Evolutionary conservation across 169 alveolate genomes (phyloP).

Genomic region (Eimeria praecox): DNA sequence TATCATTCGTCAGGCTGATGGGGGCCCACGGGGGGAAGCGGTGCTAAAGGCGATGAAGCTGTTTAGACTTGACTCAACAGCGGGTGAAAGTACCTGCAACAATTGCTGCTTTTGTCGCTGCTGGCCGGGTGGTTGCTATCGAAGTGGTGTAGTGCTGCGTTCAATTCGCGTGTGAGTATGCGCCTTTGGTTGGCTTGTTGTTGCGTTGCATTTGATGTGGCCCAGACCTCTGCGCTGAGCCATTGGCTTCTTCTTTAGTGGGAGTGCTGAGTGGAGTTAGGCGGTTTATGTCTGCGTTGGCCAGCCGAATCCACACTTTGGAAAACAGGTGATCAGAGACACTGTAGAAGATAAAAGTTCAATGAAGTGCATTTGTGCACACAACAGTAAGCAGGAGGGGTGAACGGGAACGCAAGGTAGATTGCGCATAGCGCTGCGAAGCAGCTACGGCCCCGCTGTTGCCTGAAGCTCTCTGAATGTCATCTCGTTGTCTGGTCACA

Average conservation of each 20-base stretch:
- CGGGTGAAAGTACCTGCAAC: not conserved
- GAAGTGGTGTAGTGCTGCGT: not conserved
- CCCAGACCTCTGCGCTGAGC: constrained; percentile 26
- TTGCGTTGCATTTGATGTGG: not conserved
- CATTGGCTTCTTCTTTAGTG: constrained; percentile 6
- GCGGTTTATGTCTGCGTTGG: constrained; percentile 24
- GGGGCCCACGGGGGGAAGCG: constrained; percentile 28
- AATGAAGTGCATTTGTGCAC: not conserved
- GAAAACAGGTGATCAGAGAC: constrained; percentile 41
- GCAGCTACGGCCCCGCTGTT: not conserved
- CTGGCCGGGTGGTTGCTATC: not conserved
- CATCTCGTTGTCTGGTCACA: not conserved
- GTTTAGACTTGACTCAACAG: constrained; percentile 9
- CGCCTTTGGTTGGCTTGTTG: not conserved
- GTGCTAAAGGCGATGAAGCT: constrained; percentile 21
- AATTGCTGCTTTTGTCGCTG: not conserved
- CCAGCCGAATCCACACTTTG: constrained; percentile 20
- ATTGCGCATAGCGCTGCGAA: not conserved
- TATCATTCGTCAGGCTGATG: not conserved
- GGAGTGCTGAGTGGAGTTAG: not conserved
- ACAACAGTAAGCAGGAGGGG: not conserved
- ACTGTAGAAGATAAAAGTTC: not conserved
- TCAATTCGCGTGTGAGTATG: no score
- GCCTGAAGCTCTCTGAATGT: not conserved
- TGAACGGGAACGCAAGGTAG: not conserved